phyloP scores from a whole-genome alignment of 306 rosid genomes.

The Cicer cuneatum region DNA sequence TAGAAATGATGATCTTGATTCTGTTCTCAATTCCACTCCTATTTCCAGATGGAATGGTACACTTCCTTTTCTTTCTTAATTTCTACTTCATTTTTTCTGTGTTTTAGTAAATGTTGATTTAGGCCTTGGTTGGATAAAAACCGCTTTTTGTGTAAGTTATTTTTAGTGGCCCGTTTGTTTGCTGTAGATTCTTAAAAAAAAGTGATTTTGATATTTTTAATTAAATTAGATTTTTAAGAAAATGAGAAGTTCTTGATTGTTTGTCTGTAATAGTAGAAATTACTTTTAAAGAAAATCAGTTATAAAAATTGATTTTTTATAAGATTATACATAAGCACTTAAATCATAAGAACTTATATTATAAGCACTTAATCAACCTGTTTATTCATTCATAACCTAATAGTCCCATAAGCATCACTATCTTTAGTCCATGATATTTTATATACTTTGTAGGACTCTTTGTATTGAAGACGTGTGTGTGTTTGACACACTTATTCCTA shows the following conservation, averaged over 20 bases:
- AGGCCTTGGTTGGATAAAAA: too few relatives aligned
- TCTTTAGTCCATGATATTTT: background rate
- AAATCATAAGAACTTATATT: too few relatives aligned
- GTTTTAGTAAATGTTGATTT: background rate
- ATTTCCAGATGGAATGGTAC: conserved; percentile 86
- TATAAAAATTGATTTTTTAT: too few relatives aligned
- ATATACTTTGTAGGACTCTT: background rate
- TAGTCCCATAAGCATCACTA: background rate
- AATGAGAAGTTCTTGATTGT: too few relatives aligned
- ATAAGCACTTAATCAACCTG: background rate
- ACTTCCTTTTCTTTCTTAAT: background rate
- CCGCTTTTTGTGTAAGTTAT: too few relatives aligned
- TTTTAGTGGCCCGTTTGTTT: too few relatives aligned
- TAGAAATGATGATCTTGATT: conserved; percentile 90
- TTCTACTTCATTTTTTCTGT: background rate
- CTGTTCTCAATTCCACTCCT: conserved; percentile 80
- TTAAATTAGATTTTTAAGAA: too few relatives aligned
- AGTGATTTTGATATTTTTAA: too few relatives aligned
- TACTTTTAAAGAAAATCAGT: too few relatives aligned
- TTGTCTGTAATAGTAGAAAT: too few relatives aligned
- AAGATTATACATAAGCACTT: background rate
- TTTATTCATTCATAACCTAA: too few relatives aligned
- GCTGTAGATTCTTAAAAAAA: too few relatives aligned
- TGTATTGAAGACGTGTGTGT: background rate
- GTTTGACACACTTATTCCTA: background rate